Percentiles rank a stretch among this genome's conserved stretches.
Evolutionary conservation across 345 rosid genomes (phyloP).

Genomic region (Citropsis articulata): DNA sequence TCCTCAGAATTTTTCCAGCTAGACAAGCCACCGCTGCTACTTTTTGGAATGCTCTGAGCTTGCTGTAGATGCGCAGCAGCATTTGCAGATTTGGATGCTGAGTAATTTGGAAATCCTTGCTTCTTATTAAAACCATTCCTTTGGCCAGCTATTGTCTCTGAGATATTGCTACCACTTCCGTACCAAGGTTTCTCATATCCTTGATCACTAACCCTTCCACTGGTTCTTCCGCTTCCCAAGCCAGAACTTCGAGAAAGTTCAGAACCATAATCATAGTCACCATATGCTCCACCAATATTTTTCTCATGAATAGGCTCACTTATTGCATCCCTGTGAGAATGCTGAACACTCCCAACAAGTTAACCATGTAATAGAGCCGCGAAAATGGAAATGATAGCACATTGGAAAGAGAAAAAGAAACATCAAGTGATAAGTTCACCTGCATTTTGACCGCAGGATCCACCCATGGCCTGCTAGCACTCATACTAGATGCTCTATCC

Average conservation of each 20-base stretch:
- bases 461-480: constrained; percentile 50
- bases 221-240: constrained; percentile 51
- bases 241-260: constrained; percentile 53
- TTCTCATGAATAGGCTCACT: constrained; percentile 55
- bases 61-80: constrained; percentile 36
- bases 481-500: constrained; percentile 41
- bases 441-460: constrained; percentile 55
- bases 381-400: constrained; percentile 2
- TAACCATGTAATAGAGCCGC: constrained; percentile 15
- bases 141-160: constrained; percentile 55
- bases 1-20: constrained; percentile 97
- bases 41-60: constrained; percentile 33
- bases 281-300: constrained; percentile 41
- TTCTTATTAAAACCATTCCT: constrained; percentile 58
- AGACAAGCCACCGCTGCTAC: constrained; percentile 45
- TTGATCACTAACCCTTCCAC: constrained; percentile 54
- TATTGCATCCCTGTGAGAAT: constrained; percentile 47
- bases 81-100: constrained; percentile 43
- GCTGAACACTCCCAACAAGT: constrained; percentile 48
- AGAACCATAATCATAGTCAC: constrained; percentile 61
- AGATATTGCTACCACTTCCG: constrained; percentile 45
- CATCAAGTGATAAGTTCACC: constrained; percentile 37
- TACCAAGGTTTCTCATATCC: constrained; percentile 60
- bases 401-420: neutral
- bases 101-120: constrained; percentile 47